Evolutionary conservation across 2,329 filamentous ascomycete species (phyloP).

Genomic region (Penicillium sp.): DNA sequence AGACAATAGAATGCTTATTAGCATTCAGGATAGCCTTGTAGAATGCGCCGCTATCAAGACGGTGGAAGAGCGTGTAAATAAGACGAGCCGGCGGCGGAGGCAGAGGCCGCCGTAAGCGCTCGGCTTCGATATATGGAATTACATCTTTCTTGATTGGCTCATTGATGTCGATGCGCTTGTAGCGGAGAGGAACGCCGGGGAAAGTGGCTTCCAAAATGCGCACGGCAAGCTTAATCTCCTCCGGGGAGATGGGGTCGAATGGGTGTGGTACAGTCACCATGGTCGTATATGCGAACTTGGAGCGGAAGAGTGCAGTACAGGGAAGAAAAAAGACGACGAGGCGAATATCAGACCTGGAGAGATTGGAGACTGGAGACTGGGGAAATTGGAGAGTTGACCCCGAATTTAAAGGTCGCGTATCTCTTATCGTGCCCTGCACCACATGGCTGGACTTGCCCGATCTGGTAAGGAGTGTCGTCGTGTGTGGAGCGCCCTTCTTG

Average conservation of each 20-base stretch:
- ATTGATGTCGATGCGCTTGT: constrained; percentile 66
- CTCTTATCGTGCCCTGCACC: constrained; percentile 18
- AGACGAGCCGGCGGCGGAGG: constrained; percentile 52
- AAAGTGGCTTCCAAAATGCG: constrained; percentile 38
- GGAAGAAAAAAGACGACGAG: neutral
- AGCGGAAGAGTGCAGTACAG: neutral
- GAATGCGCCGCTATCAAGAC: constrained; percentile 43
- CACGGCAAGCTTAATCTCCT: constrained; percentile 38
- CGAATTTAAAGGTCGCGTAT: constrained; percentile 14
- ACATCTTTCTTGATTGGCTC: constrained; percentile 62
- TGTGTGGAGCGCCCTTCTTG: constrained; percentile 1
- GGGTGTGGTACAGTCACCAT: constrained; percentile 29
- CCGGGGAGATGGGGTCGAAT: constrained; percentile 39
- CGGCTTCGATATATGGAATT: constrained; percentile 61
- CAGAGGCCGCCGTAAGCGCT: constrained; percentile 52
- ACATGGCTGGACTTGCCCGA: constrained; percentile 30
- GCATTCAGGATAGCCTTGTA: constrained; percentile 41
- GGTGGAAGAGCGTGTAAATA: constrained; percentile 53
- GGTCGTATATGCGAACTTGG: neutral
- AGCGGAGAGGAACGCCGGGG: constrained; percentile 42
- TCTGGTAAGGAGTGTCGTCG: constrained; percentile 17
- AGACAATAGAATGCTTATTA: constrained; percentile 35
- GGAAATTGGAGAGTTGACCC: neutral
- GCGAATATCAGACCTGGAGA: neutral
- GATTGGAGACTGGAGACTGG: neutral